These are phyloP conservation scores for Berberis thunbergii DNA, from an alignment of 164 flowering plant genomes.

Conservation along the genomic window DNA sequence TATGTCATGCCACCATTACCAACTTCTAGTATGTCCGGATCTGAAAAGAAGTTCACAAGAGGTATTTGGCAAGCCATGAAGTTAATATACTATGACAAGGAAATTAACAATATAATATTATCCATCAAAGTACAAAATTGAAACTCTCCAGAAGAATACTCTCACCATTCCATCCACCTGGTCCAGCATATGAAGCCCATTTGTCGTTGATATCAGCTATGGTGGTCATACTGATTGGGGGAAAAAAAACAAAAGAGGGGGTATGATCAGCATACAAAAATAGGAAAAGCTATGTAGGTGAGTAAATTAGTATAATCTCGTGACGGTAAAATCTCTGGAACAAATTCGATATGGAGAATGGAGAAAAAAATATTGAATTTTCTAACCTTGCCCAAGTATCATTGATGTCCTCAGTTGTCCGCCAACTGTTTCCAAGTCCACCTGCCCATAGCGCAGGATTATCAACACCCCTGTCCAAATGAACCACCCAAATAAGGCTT, in stretches of 20 bases:
- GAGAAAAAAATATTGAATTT: not conserved
- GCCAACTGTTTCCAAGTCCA: slow-evolving; percentile 88
- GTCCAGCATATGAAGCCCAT: slow-evolving; percentile 98
- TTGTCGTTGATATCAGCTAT: slow-evolving; percentile 90
- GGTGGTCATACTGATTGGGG: slow-evolving; percentile 57
- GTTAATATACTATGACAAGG: not conserved
- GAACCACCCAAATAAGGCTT: not conserved
- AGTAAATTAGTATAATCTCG: not conserved
- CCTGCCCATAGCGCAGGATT: slow-evolving; percentile 94
- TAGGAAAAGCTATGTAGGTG: not conserved
- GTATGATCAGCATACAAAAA: not conserved
- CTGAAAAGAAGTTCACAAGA: slow-evolving; percentile 25
- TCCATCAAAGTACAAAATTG: not conserved
- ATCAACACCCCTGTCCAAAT: slow-evolving; percentile 68
- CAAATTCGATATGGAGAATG: not conserved
- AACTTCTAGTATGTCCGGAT: slow-evolving; percentile 98
- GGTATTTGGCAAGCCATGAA: not conserved
- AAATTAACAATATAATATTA: not conserved
- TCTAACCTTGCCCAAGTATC: slow-evolving; percentile 90
- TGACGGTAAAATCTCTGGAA: no score
- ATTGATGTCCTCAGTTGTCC: slow-evolving; percentile 88
- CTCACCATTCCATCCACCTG: slow-evolving; percentile 99
- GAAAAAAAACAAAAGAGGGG: not conserved
- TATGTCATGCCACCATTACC: slow-evolving; percentile 96
- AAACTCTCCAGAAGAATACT: not conserved